Percentiles rank a stretch among this genome's conserved stretches.
Conservation (phyloP, 176 grass and related monocot genomes). For the Melocanna baccifera region DNA sequence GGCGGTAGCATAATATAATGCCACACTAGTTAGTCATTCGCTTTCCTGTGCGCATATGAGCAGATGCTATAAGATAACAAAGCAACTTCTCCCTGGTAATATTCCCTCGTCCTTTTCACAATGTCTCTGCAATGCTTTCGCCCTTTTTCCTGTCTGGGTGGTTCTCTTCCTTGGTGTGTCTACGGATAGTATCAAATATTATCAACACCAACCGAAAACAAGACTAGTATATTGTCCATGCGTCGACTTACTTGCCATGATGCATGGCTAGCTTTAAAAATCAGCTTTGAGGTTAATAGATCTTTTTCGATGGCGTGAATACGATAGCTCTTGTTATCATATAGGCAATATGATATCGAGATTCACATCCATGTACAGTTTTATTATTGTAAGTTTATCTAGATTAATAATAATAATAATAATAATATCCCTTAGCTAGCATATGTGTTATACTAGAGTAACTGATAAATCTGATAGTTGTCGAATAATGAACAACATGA, state of each 20-base stretch:
- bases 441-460: neutral
- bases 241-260: neutral
- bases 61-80: neutral
- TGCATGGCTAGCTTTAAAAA: neutral
- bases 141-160: neutral
- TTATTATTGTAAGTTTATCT: neutral
- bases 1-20: conserved; percentile 2
- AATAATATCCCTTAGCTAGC: neutral
- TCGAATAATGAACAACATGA: neutral
- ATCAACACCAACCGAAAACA: neutral
- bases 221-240: neutral
- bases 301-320: neutral
- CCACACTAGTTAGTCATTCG: neutral
- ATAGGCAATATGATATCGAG: neutral
- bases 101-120: neutral
- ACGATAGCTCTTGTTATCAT: neutral
- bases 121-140: neutral
- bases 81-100: neutral
- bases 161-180: neutral
- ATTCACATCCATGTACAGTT: neutral
- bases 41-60: neutral
- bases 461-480: neutral
- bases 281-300: neutral
- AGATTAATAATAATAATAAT: neutral
- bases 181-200: neutral